Base-by-base conservation (phyloP, 306 rosid genomes). In the Vigna hirtella region DNA sequence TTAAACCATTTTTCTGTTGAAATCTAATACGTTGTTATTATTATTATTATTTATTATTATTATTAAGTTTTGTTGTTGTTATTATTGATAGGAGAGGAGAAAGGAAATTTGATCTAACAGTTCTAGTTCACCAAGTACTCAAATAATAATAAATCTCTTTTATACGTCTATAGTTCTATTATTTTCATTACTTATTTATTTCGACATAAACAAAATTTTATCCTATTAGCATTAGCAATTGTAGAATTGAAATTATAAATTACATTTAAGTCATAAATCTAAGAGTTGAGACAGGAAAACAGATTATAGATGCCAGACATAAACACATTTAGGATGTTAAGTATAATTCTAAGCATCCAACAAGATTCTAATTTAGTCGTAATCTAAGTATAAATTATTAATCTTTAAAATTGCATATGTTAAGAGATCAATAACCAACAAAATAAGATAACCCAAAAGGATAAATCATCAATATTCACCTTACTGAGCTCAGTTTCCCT, bases 401-500 rank as follows among this genome's bases (percentile, higher is more conserved):
- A 17, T 3, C 20, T 22, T 47, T 22, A 63, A 57, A 24, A 70
- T 49, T 51, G 65, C 9, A 17, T 4, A 34, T 42, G 51, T 24
- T 66, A 69, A 55, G 53, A 48, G 34, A 83, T 40, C 59, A 61
- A 64, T 53, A 83, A 56, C 45, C 38, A 53, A 52, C 36, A 58
- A 61, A 61, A 76, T 15, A 36, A 78, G 70, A 56, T 34, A 75
- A 57, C 30, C 53, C 77, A 81, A 62, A 74, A 32, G 81, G 30
- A 64, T 45, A 76, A 76, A 71, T 69, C 16, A 72, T 79, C 70
- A 81, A 83, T 74, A 78, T 74, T 88, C 82, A 95, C 98, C 91
- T 90, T 91, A 50, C 84, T 45, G 74, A 92, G 90, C 79, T 92
- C 98, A 7, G 83, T 80, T 71, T 91, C 98, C 85, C 97, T 91